Evolutionary conservation across 805 yeast genomes (phyloP).

Genomic region (Hanseniaspora singularis): DNA sequence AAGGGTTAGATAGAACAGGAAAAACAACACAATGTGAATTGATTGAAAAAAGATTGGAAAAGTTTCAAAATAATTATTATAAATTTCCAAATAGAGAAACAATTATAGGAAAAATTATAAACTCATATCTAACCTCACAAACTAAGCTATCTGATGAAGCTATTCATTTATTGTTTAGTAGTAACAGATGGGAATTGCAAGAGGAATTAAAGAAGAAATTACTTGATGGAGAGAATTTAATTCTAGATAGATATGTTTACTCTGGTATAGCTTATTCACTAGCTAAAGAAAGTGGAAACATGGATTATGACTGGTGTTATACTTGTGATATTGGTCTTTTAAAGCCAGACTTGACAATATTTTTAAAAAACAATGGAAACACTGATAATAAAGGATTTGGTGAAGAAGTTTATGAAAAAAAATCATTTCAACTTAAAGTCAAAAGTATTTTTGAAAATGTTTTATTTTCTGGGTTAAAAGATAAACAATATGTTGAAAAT

Average conservation of each 20-base stretch:
- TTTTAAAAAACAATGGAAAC: slow-evolving; percentile 44
- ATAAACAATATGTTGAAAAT: slow-evolving; percentile 17
- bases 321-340: slow-evolving; percentile 77
- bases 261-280: slow-evolving; percentile 88
- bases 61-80: slow-evolving; percentile 35
- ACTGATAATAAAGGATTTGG: slow-evolving; percentile 71
- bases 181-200: slow-evolving; percentile 85
- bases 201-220: slow-evolving; percentile 36
- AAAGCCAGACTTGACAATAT: slow-evolving; percentile 71
- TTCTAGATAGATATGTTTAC: slow-evolving; percentile 79
- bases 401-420: slow-evolving; percentile 78
- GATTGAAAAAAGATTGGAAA: slow-evolving; percentile 28
- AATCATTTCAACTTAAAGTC: slow-evolving; percentile 64
- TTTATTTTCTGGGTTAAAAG: slow-evolving; percentile 27
- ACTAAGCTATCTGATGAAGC: slow-evolving; percentile 48
- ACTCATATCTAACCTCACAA: slow-evolving; percentile 51
- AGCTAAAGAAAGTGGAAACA: slow-evolving; percentile 48
- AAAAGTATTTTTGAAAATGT: slow-evolving; percentile 45
- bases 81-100: slow-evolving; percentile 89
- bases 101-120: slow-evolving; percentile 64
- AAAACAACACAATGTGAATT: slow-evolving; percentile 68
- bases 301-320: slow-evolving; percentile 64
- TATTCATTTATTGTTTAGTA: slow-evolving; percentile 77
- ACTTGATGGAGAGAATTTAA: slow-evolving; percentile 43
- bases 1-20: slow-evolving; percentile 92